Percentiles rank a stretch among this genome's conserved stretches.
These are phyloP conservation scores for Dianthus caryophyllus DNA, from an alignment of 148 eudicot genomes.

Conservation along the genomic window DNA sequence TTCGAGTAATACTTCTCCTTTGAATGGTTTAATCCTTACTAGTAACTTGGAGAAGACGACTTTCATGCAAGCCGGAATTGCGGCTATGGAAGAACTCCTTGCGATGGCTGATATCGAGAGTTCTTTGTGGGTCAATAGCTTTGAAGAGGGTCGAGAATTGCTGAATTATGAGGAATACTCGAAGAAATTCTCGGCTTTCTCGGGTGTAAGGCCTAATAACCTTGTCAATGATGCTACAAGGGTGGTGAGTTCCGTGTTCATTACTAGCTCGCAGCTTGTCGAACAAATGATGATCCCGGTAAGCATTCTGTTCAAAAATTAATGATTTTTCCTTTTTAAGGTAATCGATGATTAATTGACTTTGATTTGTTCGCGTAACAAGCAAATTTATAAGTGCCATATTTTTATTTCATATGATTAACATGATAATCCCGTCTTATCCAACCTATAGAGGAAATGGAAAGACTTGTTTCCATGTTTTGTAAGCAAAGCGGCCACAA, in stretches of 20 bases:
- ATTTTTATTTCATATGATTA: neutral
- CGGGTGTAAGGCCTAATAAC: conserved; percentile 36
- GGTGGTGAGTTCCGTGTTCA: conserved; percentile 42
- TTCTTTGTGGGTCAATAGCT: conserved; percentile 55
- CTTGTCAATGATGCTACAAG: conserved; percentile 62
- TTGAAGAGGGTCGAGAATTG: conserved; percentile 46
- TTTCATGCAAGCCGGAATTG: conserved; percentile 52
- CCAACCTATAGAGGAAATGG: conserved; percentile 48
- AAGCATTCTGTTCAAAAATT: conserved; percentile 22
- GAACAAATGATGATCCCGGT: conserved; percentile 61
- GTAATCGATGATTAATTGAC: neutral
- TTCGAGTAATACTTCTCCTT: conserved; percentile 18
- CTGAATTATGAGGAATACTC: conserved; percentile 58
- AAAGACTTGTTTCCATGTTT: conserved; percentile 57
- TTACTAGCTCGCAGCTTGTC: conserved; percentile 45
- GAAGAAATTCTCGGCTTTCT: conserved; percentile 43
- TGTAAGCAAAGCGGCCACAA: conserved; percentile 40
- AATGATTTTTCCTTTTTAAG: neutral
- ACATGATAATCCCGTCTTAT: neutral
- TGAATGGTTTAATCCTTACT: conserved; percentile 16
- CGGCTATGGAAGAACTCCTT: conserved; percentile 69
- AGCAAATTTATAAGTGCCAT: neutral
- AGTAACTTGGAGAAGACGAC: conserved; percentile 41
- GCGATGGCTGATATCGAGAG: conserved; percentile 51
- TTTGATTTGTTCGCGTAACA: neutral